phyloP scores from a whole-genome alignment of 305 asterid species.

The Fraxinus velutina region DNA sequence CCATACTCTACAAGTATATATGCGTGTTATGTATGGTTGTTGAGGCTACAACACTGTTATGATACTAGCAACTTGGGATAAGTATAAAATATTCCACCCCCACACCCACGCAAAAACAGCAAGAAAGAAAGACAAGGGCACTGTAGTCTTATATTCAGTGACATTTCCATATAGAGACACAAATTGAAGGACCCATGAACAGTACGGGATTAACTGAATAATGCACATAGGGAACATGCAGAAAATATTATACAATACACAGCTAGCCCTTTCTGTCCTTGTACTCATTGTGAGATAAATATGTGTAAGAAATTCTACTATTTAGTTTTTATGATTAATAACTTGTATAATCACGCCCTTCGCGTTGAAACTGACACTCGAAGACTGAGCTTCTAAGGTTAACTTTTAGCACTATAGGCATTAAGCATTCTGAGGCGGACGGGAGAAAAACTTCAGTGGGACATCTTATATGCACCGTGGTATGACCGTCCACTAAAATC shows the following conservation, averaged over 20 bases:
- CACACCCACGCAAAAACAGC: not conserved
- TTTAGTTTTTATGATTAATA: not conserved
- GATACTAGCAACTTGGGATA: not conserved
- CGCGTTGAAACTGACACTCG: not conserved
- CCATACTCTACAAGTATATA: not conserved
- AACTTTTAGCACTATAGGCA: not conserved
- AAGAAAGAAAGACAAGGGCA: not conserved
- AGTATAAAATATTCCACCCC: not conserved
- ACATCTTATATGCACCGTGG: not conserved
- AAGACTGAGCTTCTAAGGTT: not conserved
- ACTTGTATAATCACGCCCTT: not conserved
- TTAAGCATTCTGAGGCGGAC: not conserved
- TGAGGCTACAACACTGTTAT: not conserved
- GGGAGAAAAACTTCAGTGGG: not conserved
- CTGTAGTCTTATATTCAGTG: not conserved
- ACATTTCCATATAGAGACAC: not conserved
- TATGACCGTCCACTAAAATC: not conserved
- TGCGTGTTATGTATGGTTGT: not conserved
- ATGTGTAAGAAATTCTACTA: not conserved
- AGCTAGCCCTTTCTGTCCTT: conserved; percentile 8
- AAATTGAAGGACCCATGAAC: conserved; percentile 24
- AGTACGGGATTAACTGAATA: conserved; percentile 26
- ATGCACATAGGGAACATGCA: conserved; percentile 32
- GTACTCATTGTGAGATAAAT: not conserved
- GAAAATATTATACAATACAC: conserved; percentile 8